Evolutionary conservation across 306 rosid species (phyloP).

Genomic region (Acacia melanoxylon): DNA sequence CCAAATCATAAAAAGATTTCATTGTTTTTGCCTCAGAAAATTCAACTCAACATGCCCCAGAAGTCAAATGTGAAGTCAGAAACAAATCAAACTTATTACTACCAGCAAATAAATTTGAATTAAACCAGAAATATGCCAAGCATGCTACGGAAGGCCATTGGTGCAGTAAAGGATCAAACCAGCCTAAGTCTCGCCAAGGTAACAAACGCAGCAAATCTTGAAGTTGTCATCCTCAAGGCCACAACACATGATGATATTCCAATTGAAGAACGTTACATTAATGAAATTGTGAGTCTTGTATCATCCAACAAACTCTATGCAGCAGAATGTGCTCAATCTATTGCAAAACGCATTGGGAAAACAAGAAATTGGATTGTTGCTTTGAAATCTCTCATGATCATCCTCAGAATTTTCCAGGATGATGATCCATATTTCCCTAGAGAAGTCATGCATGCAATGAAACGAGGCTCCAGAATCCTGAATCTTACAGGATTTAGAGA

Average conservation of each 20-base stretch:
- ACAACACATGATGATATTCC: conserved; percentile 76
- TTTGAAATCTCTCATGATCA: conserved; percentile 71
- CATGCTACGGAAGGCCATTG: conserved; percentile 81
- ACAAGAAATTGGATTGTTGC: conserved; percentile 81
- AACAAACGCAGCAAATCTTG: conserved; percentile 59
- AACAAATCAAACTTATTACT: too few species aligned
- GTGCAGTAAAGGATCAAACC: conserved; percentile 93
- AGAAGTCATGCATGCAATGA: conserved; percentile 75
- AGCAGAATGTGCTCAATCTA: conserved; percentile 62
- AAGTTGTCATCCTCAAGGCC: conserved; percentile 66
- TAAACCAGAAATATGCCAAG: conserved; percentile 60
- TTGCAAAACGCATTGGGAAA: conserved; percentile 60
- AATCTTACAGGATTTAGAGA: conserved; percentile 75
- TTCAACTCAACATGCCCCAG: neutral
- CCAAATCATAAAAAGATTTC: neutral
- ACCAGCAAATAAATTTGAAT: neutral
- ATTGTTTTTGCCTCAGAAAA: neutral
- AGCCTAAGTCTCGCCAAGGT: conserved; percentile 91
- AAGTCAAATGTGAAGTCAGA: conserved; percentile 3
- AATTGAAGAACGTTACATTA: conserved; percentile 62
- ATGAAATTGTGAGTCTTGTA: conserved; percentile 55
- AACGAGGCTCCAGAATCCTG: conserved; percentile 69
- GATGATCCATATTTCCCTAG: conserved; percentile 83
- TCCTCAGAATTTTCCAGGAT: conserved; percentile 75
- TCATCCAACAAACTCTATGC: conserved; percentile 59